A percentile compares a stretch with the other conserved stretches of the same genome.
phyloP scores from a whole-genome alignment of 164 flowering plant genomes.

The Liriodendron chinense region DNA sequence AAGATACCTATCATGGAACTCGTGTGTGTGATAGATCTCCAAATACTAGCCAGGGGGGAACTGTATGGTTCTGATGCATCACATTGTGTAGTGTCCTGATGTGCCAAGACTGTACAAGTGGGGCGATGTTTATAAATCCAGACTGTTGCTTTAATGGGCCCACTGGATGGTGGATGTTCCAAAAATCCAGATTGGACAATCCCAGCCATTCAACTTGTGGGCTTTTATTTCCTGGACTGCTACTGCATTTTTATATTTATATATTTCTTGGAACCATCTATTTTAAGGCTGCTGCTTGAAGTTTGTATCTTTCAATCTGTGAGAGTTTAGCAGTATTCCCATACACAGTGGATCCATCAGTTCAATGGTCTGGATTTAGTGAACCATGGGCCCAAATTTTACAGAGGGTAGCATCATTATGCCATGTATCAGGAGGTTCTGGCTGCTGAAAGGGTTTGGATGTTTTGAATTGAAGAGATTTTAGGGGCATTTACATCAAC shows the following conservation, averaged over 20 bases:
- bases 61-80: background rate
- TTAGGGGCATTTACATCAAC: background rate
- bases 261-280: background rate
- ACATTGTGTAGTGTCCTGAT: background rate
- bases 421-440: background rate
- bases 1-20: constrained; percentile 19
- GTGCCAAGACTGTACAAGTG: background rate
- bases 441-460: background rate
- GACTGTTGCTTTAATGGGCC: background rate
- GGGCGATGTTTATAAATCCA: background rate
- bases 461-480: background rate
- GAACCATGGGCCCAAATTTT: background rate
- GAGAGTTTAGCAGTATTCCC: background rate
- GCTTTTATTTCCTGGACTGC: too few species aligned
- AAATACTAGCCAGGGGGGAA: background rate
- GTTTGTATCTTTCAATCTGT: background rate
- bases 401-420: background rate
- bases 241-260: too few species aligned
- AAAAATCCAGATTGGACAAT: background rate
- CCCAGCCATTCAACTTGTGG: background rate
- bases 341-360: background rate
- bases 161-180: background rate
- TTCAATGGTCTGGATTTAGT: background rate
- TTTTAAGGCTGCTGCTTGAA: background rate
- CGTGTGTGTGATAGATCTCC: background rate